A percentile compares a stretch with the other conserved stretches of the same genome.
These are phyloP conservation scores for Ogataea glucozyma DNA, from an alignment of 805 yeast species.

Conservation along the genomic window DNA sequence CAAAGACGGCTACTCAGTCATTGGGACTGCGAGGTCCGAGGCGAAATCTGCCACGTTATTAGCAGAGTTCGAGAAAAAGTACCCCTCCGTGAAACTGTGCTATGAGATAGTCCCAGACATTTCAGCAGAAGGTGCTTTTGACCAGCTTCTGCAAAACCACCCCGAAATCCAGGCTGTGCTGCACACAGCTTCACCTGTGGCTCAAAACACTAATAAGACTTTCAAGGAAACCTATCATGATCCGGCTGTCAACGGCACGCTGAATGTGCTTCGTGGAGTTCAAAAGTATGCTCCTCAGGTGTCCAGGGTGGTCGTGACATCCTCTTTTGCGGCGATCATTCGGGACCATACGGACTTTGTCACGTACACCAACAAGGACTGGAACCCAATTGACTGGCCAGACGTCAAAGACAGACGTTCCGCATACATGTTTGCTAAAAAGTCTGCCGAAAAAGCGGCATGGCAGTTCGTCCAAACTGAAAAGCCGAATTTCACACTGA, in stretches of 20 bases:
- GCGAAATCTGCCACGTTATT: conserved; percentile 43
- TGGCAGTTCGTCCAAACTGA: conserved; percentile 40
- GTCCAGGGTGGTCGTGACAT: conserved; percentile 45
- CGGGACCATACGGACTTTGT: neutral
- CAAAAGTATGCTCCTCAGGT: conserved; percentile 42
- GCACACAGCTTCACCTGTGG: conserved; percentile 50
- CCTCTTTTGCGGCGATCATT: conserved; percentile 51
- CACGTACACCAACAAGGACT: conserved; percentile 31
- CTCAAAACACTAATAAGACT: neutral
- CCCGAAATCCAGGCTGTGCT: conserved; percentile 43
- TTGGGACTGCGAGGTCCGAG: conserved; percentile 51
- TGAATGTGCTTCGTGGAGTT: conserved; percentile 43
- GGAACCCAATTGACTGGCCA: conserved; percentile 36
- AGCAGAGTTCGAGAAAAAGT: conserved; percentile 31
- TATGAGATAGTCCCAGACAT: conserved; percentile 39
- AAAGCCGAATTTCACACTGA: conserved; percentile 29
- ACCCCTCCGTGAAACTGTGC: conserved; percentile 25
- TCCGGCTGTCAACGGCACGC: conserved; percentile 53
- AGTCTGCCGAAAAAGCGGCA: conserved; percentile 43
- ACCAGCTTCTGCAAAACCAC: conserved; percentile 41
- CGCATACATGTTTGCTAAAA: conserved; percentile 42
- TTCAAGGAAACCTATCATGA: neutral
- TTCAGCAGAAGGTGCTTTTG: conserved; percentile 44
- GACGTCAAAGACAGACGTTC: conserved; percentile 29
- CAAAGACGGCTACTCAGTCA: conserved; percentile 43